Base-by-base conservation (phyloP, 495 filamentous ascomycete genomes). In the Neurospora tetraspora region DNA sequence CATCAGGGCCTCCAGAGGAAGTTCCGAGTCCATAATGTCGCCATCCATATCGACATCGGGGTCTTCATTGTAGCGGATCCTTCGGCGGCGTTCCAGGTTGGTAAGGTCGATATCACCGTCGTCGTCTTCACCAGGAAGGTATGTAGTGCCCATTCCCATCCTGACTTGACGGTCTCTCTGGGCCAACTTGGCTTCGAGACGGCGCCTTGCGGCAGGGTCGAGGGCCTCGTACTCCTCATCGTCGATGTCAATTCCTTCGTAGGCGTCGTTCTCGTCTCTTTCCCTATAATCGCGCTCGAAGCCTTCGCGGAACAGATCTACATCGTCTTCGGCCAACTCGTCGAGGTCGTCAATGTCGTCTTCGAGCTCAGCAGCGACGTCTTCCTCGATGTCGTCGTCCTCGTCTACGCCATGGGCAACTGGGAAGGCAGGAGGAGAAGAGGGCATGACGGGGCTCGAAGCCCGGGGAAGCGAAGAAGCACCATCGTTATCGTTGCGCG, bases 291-390 rank as follows among this genome's bases (percentile, higher is more conserved):
- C 94, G 72, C 86, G 86, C 81, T 97, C 93, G 81, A 94, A 97
- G 74, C 93, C 91, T 75, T 96, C 92, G 39, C 87, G 91, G 78
- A 98, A 98, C 36, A 99, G 88, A 82, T 99, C 95, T 76, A 98
- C 97, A 20, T 96, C 93, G 77, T 98, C 96, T 80, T 98, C 96
- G 12, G 94, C 96, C 89, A 94, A 89, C 81, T 99, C 96, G 75
- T 98, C 96, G 65, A 93, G 88, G 77, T 99, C 96, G 71, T 98
- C 94, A 75, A 98, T 89, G 77, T 97, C 94, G 68, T 87, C 90
- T 61, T 91, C 85, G 7, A 96, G 80, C 73, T 94, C 78, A 36
- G 53, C 53, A 9, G 27, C 53, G 65, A 70, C 75, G 3, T 78
- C 79, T 39, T 80, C 79, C 70, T 79, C 78, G 12, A 79, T 75